Percentiles rank a stretch among this genome's conserved stretches.
Evolutionary conservation across 768 basidiomycete species (phyloP).

Genomic region (Royoungia palumana): DNA sequence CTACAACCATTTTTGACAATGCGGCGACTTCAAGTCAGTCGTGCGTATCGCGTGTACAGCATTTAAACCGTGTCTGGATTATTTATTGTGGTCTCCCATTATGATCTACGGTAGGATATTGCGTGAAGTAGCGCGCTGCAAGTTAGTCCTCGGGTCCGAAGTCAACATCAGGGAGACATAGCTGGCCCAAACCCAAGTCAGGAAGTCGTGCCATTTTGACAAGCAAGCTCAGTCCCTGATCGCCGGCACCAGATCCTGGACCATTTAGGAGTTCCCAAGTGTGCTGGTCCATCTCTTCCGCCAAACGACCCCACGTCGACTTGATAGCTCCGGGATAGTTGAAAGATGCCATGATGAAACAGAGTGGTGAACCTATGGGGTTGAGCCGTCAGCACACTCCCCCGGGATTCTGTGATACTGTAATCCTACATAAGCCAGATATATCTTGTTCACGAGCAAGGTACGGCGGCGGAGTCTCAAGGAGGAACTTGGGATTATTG

Average conservation of each 20-base stretch:
- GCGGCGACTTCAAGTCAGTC: too few relatives aligned
- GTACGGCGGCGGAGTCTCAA: slow-evolving; percentile 34
- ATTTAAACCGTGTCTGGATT: too few relatives aligned
- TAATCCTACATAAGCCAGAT: slow-evolving; percentile 80
- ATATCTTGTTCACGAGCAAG: slow-evolving; percentile 61
- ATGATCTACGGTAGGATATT: too few relatives aligned
- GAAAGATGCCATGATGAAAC: slow-evolving; percentile 71
- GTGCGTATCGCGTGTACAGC: too few relatives aligned
- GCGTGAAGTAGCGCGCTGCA: too few relatives aligned
- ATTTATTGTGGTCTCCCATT: too few relatives aligned
- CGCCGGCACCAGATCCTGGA: slow-evolving; percentile 33
- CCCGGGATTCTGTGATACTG: slow-evolving; percentile 23
- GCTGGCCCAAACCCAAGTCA: slow-evolving; percentile 69
- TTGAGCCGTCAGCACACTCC: slow-evolving; percentile 1
- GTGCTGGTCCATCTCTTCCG: slow-evolving; percentile 63
- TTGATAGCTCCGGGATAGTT: slow-evolving; percentile 61
- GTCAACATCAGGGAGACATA: slow-evolving; percentile 36
- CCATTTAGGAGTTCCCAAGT: slow-evolving; percentile 62
- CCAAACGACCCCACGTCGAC: slow-evolving; percentile 64
- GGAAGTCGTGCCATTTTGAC: slow-evolving; percentile 73
- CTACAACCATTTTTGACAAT: too few relatives aligned
- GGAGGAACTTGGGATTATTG: slow-evolving; percentile 15
- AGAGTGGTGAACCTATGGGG: slow-evolving; percentile 65
- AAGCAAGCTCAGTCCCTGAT: slow-evolving; percentile 54
- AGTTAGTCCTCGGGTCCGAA: slow-evolving; percentile 19